phyloP scores from a whole-genome alignment of 805 yeast species.

The Komagataella populi region DNA sequence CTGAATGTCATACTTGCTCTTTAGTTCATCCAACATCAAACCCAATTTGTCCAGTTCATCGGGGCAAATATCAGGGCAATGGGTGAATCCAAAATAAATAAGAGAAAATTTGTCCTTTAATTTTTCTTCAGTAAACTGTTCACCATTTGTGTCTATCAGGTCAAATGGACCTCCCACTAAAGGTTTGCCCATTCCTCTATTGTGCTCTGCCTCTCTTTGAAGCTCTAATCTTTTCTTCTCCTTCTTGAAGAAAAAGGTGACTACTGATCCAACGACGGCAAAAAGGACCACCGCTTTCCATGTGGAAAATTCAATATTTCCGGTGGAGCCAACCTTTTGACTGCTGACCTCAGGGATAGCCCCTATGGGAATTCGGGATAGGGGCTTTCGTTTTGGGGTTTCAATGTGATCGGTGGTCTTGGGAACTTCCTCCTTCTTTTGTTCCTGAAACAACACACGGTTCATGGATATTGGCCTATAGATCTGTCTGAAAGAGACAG shows the following conservation, averaged over 20 bases:
- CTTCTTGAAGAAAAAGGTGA: conserved; percentile 55
- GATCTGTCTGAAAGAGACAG: not conserved
- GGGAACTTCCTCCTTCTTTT: not conserved
- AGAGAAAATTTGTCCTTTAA: conserved; percentile 69
- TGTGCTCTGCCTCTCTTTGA: conserved; percentile 71
- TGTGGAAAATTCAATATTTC: conserved; percentile 57
- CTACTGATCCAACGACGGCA: conserved; percentile 53
- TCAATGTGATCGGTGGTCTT: conserved; percentile 2
- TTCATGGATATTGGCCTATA: not conserved
- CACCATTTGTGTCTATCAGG: conserved; percentile 57
- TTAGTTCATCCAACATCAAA: conserved; percentile 48
- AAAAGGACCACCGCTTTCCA: conserved; percentile 75
- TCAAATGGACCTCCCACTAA: conserved; percentile 84
- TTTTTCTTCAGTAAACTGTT: conserved; percentile 64
- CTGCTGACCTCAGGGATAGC: conserved; percentile 23
- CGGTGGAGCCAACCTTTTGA: conserved; percentile 12
- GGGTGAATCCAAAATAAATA: conserved; percentile 92
- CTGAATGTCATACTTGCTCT: conserved; percentile 35
- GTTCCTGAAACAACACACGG: not conserved
- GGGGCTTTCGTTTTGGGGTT: conserved; percentile 33
- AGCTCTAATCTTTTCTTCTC: conserved; percentile 68
- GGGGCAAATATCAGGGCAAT: conserved; percentile 98
- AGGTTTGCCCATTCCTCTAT: conserved; percentile 85
- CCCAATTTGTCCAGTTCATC: conserved; percentile 93
- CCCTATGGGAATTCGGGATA: conserved; percentile 74